Evolutionary conservation across 352 stramenopile species (phyloP).

Genomic region (Globisporangium orthogonon): DNA sequence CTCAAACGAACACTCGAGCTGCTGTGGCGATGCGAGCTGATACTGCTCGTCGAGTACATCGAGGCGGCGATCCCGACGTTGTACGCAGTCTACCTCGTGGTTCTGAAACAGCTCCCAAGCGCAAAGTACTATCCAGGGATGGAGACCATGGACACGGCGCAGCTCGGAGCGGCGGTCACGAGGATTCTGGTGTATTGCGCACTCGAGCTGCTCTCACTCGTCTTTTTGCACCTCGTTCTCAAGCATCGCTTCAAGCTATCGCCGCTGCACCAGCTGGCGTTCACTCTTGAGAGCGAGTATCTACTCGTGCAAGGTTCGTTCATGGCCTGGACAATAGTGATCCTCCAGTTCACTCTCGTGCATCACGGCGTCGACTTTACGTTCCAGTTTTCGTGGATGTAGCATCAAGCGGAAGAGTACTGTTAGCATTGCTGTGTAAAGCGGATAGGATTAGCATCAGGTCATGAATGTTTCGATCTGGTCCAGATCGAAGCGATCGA

Average conservation of each 20-base stretch:
- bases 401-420: too few relatives aligned
- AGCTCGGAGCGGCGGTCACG: not conserved
- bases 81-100: not conserved
- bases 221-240: not conserved
- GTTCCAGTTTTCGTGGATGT: conserved; percentile 1
- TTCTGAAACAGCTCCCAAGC: conserved; percentile 6
- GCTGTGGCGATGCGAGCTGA: conserved; percentile 2
- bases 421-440: too few relatives aligned
- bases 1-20: conserved; percentile 1
- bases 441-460: too few relatives aligned
- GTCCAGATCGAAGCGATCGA: too few relatives aligned
- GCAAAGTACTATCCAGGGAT: conserved; percentile 10
- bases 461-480: too few relatives aligned
- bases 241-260: not conserved
- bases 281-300: not conserved
- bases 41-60: not conserved
- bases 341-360: conserved; percentile 6
- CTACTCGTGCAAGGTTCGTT: conserved; percentile 2
- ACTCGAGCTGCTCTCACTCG: not conserved
- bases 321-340: not conserved
- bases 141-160: not conserved
- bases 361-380: conserved; percentile 2
- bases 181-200: not conserved
- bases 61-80: conserved; percentile 6
- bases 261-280: not conserved